Evolutionary conservation across 768 basidiomycete genomes (phyloP), one percentile per base, ranked within the genome.

Genomic region (Boletus reticuloceps): DNA sequence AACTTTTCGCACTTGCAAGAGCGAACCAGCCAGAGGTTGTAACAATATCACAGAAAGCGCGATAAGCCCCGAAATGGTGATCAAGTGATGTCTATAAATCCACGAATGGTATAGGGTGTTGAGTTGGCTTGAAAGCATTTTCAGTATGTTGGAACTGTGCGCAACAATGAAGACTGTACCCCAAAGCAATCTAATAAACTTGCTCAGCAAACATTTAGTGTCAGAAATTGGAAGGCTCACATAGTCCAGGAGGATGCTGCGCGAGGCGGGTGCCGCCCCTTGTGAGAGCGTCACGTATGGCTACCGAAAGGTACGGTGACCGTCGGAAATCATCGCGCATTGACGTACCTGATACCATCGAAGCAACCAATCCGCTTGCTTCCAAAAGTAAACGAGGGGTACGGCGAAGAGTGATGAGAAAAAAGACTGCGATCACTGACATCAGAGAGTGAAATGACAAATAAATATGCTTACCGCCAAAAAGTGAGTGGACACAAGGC

Each of bases 211-310:
- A 37, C 11, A 37, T 53, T 39, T 13, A 2, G 34, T 32, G 7
- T 48, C 9, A 25, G 55, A 16, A 16, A 55, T 31, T 12, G 22
- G 22, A 37, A 25, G 47, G 58, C 82, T 47, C 60, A 86, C 84
- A 67, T 89, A 89, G 65, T 89, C 82, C 25, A 86, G 64, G 17
- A 89, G 71, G 17, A 89, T 66, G 49, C 82, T 82, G 58, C 83
- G 80, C 52, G 83, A 75, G 1, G 86, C 84, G 2, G 72, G 66
- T 1, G 79, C 80, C 56, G 71, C 72, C 2, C 84, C 85, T 58
- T 75, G 72, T 17, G 80, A 75, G 27, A 89, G 69, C 9, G 77
- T 69, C 6, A 89, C 72, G 56, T 86, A 89, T 4, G 88, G 86
- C 86, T 89, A 54, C 31, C 41, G 42, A 41, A 34, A 47, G 38